Conservation (phyloP, 2,329 filamentous ascomycete genomes). For the Aspergillus niger region DNA sequence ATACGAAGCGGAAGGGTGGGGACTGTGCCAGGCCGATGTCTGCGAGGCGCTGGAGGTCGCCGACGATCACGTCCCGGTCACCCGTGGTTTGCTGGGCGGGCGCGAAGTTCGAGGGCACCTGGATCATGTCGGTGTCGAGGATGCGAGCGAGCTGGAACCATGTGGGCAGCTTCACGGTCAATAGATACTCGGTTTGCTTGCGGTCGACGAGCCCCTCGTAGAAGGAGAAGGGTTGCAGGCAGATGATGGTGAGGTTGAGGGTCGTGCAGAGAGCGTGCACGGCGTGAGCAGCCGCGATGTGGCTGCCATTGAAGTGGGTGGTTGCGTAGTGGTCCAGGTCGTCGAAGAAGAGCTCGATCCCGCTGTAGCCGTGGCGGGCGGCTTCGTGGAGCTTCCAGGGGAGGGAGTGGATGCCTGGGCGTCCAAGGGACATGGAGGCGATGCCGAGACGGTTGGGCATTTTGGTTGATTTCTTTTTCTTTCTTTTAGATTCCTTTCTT, state of each 20-base stretch:
- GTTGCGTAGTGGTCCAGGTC: constrained; percentile 36
- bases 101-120: constrained; percentile 73
- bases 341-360: constrained; percentile 42
- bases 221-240: constrained; percentile 75
- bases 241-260: constrained; percentile 43
- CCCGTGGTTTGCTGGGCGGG: constrained; percentile 44
- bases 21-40: constrained; percentile 63
- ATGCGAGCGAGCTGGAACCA: constrained; percentile 69
- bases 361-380: constrained; percentile 42
- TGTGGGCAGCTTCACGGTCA: constrained; percentile 63
- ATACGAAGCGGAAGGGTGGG: constrained; percentile 67
- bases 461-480: not conserved
- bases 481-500: not conserved
- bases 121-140: constrained; percentile 70
- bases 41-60: constrained; percentile 65
- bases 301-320: constrained; percentile 26
- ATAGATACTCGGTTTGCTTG: constrained; percentile 55
- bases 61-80: constrained; percentile 59
- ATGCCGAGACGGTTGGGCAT: constrained; percentile 59
- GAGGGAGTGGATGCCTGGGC: constrained; percentile 69
- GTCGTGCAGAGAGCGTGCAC: constrained; percentile 53
- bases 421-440: constrained; percentile 75
- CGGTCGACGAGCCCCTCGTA: constrained; percentile 74
- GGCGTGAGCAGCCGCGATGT: constrained; percentile 28
- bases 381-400: constrained; percentile 69